Conservation (phyloP, 495 filamentous ascomycete genomes). For the Penicillium riverlandense region DNA sequence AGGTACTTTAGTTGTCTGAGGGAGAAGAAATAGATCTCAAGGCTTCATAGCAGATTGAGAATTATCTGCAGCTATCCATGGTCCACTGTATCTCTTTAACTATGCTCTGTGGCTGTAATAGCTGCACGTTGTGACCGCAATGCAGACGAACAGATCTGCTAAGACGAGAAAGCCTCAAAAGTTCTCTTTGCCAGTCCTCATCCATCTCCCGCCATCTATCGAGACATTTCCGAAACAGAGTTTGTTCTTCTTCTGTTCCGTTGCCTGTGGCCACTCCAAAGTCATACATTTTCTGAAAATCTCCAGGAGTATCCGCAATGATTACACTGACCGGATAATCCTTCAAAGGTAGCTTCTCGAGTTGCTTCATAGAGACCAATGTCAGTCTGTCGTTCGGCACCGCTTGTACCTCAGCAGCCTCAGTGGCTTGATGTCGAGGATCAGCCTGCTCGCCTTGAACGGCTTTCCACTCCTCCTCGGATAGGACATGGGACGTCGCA, state of each 20-base stretch:
- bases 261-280: constrained; percentile 9
- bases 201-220: constrained; percentile 9
- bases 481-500: constrained; percentile 10
- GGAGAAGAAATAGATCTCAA: too few species aligned
- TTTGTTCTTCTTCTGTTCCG: constrained; percentile 6
- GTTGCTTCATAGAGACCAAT: constrained; percentile 7
- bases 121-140: constrained; percentile 11
- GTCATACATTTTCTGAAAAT: constrained; percentile 10
- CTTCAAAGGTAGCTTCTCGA: constrained; percentile 7
- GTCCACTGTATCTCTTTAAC: constrained; percentile 8
- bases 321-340: constrained; percentile 12
- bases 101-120: constrained; percentile 7
- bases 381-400: constrained; percentile 6
- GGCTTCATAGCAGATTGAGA: background rate
- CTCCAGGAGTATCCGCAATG: constrained; percentile 9
- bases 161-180: constrained; percentile 10
- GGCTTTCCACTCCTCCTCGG: constrained; percentile 10
- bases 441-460: constrained; percentile 9
- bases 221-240: constrained; percentile 7
- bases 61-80: constrained; percentile 3
- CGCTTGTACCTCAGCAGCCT: constrained; percentile 11
- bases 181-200: constrained; percentile 10
- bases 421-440: constrained; percentile 11
- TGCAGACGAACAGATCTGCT: constrained; percentile 5
- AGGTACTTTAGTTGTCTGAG: too few species aligned